Evolutionary conservation across 495 filamentous ascomycete genomes (phyloP), one percentile per base, ranked within the genome.

Genomic region (Saxispiralis lemnorum): DNA sequence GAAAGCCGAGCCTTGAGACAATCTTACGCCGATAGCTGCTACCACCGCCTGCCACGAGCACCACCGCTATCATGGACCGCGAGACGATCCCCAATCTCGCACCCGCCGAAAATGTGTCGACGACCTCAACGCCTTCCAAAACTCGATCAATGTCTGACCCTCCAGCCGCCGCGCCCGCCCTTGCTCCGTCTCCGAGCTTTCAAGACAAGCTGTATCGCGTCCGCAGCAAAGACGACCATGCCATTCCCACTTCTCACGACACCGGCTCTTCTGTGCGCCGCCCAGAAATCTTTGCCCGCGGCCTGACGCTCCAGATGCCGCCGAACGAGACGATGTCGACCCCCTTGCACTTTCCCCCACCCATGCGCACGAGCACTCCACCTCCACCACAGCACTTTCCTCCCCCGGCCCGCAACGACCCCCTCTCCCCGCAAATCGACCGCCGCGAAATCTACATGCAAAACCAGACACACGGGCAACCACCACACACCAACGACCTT

Each of bases 401-500:
- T 5, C 12, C 35, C 9, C 13, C 33, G n/a, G 14, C 31, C 37
- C 15, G 31, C 38, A 9, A 28, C 43, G 71, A 71, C 24, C 83
- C 86, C 47, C 70, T 88, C 44, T 89, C 83, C 1, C 87, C 87
- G 9, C 83, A 89, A 53, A 72, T 88, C 33, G 85, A 93, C 54
- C 69, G 79, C 45, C 75, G 78, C 13, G 78, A 81, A 46, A 81
- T 75, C 24, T 94, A 89, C 64, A 36, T 49, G 45, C 50, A 53
- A 30, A 35, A 38, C 13, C 31, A 36, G 15, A 39, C 48, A 44
- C 24, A 28, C 5, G 24, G 24, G 9, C 24, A 28, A 28, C 24
- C 4, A 28, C 24, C 4, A 9, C 24, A 28, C 5, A 4, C 4
- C 24, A 28, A 4, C 24, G 39, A 34, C 24, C 15, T 51, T 13